Percentiles rank a stretch among this genome's conserved stretches.
These are phyloP conservation scores for Penicillium nucicola DNA, from an alignment of 495 filamentous ascomycete species.

Conservation along the genomic window DNA sequence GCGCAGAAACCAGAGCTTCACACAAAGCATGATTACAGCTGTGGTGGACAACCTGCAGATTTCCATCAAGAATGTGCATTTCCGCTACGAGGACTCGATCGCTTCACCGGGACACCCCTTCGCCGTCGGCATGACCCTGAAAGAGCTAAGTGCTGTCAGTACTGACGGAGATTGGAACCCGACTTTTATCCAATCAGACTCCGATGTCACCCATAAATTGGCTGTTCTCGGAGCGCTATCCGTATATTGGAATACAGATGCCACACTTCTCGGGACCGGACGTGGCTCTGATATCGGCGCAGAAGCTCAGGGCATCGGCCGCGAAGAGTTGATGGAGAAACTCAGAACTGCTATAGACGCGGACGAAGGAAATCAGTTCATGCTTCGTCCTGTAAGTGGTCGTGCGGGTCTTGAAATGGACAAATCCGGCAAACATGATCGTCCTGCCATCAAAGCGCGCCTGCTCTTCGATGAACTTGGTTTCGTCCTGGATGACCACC, in stretches of 20 bases:
- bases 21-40: slow-evolving; percentile 87
- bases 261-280: slow-evolving; percentile 74
- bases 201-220: slow-evolving; percentile 82
- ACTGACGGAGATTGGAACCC: slow-evolving; percentile 92
- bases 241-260: slow-evolving; percentile 97
- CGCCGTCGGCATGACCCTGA: slow-evolving; percentile 82
- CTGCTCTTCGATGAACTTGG: slow-evolving; percentile 94
- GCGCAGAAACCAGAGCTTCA: slow-evolving; percentile 94
- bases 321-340: slow-evolving; percentile 70
- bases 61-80: slow-evolving; percentile 94
- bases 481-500: slow-evolving; percentile 90
- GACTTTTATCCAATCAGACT: slow-evolving; percentile 86
- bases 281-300: slow-evolving; percentile 56
- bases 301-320: slow-evolving; percentile 62
- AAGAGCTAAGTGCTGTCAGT: slow-evolving; percentile 94
- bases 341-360: slow-evolving; percentile 75
- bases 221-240: slow-evolving; percentile 83
- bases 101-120: slow-evolving; percentile 94
- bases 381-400: slow-evolving; percentile 91
- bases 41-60: slow-evolving; percentile 98
- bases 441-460: slow-evolving; percentile 85
- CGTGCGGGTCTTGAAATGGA: slow-evolving; percentile 89
- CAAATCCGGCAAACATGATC: slow-evolving; percentile 77
- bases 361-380: slow-evolving; percentile 80
- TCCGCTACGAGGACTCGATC: slow-evolving; percentile 97